Conservation (phyloP, 768 basidiomycete genomes). For the Suillus weaverae region DNA sequence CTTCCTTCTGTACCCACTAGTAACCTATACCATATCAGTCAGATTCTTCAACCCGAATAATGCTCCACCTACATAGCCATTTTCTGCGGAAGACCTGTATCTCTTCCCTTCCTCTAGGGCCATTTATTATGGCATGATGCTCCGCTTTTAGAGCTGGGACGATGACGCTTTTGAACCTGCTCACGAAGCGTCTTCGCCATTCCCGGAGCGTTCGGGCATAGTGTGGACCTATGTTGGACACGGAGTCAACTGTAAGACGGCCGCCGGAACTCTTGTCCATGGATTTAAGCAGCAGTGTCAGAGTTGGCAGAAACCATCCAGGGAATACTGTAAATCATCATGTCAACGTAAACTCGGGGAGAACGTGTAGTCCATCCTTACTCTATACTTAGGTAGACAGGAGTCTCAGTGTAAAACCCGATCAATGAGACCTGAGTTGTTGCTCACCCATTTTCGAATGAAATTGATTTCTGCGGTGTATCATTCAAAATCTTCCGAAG, state of each 20-base stretch:
- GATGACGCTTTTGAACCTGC: conserved; percentile 56
- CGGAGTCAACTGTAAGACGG: conserved; percentile 60
- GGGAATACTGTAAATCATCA: conserved; percentile 53
- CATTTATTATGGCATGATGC: conserved; percentile 56
- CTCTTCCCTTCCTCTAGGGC: conserved; percentile 45
- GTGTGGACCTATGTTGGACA: conserved; percentile 72
- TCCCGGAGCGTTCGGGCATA: conserved; percentile 81
- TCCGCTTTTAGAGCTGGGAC: conserved; percentile 59
- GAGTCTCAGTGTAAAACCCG: background rate
- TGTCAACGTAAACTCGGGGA: background rate
- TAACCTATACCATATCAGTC: conserved; percentile 37
- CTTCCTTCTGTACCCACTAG: conserved; percentile 35
- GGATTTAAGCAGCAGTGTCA: conserved; percentile 55
- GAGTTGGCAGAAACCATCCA: conserved; percentile 66
- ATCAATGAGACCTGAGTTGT: conserved; percentile 9
- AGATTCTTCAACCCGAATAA: background rate
- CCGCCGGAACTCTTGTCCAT: conserved; percentile 51
- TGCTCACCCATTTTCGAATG: conserved; percentile 71
- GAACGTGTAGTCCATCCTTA: conserved; percentile 1
- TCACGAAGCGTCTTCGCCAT: conserved; percentile 65
- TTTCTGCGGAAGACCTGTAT: conserved; percentile 75
- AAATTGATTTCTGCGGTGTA: conserved; percentile 67
- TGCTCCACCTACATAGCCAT: conserved; percentile 58
- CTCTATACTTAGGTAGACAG: conserved; percentile 4
- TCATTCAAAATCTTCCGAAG: conserved; percentile 47